Conservation (phyloP, 2,329 filamentous ascomycete species). For the Apiospora malaysiana region DNA sequence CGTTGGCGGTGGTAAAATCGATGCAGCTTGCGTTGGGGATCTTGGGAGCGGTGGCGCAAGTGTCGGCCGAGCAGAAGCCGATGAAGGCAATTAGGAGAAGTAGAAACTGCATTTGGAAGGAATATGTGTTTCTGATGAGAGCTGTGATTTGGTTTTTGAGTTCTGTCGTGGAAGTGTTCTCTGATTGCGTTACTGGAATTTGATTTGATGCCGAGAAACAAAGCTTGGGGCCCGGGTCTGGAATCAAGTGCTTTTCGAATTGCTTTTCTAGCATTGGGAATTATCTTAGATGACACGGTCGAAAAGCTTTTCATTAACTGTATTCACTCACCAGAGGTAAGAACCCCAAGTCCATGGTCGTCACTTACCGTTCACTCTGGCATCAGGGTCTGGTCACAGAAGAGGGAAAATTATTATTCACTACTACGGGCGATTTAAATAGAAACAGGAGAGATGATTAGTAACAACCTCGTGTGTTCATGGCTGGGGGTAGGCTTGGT, state of each 20-base stretch:
- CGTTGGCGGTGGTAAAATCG: background rate
- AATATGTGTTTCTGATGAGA: background rate
- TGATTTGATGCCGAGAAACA: background rate
- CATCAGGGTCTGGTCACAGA: too few relatives aligned
- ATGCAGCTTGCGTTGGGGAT: background rate
- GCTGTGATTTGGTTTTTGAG: background rate
- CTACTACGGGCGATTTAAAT: too few relatives aligned
- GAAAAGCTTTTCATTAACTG: too few relatives aligned
- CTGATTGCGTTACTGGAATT: background rate
- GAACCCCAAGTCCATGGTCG: too few relatives aligned
- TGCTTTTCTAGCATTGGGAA: too few relatives aligned
- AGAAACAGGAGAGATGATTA: background rate
- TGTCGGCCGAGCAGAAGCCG: background rate
- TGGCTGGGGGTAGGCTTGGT: background rate
- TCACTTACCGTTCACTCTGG: too few relatives aligned
- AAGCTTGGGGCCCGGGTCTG: background rate
- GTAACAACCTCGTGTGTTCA: background rate
- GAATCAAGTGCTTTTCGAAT: too few relatives aligned
- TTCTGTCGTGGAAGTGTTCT: background rate
- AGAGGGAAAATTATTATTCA: too few relatives aligned
- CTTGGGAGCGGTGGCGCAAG: background rate
- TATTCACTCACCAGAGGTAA: too few relatives aligned
- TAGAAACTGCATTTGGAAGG: background rate
- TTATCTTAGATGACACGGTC: too few relatives aligned
- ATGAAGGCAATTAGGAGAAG: background rate